phyloP scores from a whole-genome alignment of 2,329 filamentous ascomycete genomes.

The Cladophialophora bantiana region DNA sequence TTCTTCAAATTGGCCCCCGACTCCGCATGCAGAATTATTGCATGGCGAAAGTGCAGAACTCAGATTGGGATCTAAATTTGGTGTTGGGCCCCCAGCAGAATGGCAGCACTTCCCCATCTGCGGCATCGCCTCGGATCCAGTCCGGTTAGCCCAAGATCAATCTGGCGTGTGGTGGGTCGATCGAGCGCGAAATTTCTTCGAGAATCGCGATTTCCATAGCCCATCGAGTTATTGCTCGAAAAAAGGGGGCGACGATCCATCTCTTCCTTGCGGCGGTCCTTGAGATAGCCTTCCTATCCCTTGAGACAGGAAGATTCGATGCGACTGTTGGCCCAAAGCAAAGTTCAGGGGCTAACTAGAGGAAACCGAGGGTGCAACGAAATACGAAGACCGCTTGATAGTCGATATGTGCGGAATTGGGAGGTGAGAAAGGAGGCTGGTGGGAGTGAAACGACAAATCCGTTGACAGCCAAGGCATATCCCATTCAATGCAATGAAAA shows the following conservation, averaged over 20 bases:
- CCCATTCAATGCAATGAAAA: background rate
- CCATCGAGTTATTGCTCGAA: background rate
- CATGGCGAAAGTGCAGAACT: slow-evolving; percentile 5
- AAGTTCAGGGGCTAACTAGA: background rate
- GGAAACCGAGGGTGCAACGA: background rate
- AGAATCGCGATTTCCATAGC: slow-evolving; percentile 1
- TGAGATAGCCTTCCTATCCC: background rate
- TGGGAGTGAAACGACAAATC: background rate
- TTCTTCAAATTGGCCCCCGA: background rate
- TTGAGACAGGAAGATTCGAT: background rate
- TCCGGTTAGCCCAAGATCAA: slow-evolving; percentile 12
- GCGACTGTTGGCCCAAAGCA: background rate
- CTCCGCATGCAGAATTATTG: background rate
- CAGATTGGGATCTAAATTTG: slow-evolving; percentile 22
- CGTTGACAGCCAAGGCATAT: background rate
- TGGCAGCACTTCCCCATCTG: slow-evolving; percentile 7
- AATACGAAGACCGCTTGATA: background rate
- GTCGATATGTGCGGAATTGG: slow-evolving; percentile 1
- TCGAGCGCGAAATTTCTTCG: slow-evolving; percentile 1
- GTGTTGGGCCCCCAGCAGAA: slow-evolving; percentile 27
- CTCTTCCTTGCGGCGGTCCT: background rate
- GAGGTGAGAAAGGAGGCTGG: background rate
- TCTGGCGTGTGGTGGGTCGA: slow-evolving; percentile 6
- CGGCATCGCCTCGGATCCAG: slow-evolving; percentile 8
- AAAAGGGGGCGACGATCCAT: background rate